Evolutionary conservation across 495 filamentous ascomycete genomes (phyloP).

Genomic region (Pseudomonodictys pantanalensis): DNA sequence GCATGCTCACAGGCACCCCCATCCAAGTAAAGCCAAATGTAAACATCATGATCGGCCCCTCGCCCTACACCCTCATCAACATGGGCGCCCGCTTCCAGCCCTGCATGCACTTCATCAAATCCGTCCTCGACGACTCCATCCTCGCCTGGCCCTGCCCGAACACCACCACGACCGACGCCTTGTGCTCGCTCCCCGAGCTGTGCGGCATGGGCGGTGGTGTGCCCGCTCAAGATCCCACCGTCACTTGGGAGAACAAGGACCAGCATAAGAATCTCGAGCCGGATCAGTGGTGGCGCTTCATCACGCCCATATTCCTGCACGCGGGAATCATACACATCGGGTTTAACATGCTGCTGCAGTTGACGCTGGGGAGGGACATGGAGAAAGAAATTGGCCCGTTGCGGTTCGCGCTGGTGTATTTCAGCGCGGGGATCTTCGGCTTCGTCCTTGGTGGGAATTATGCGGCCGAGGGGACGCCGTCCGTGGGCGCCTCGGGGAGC

Average conservation of each 20-base stretch:
- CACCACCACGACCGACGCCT: background rate
- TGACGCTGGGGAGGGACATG: conserved; percentile 85
- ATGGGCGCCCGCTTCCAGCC: conserved; percentile 92
- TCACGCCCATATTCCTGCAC: conserved; percentile 92
- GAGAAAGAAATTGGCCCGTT: conserved; percentile 81
- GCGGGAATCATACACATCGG: conserved; percentile 89
- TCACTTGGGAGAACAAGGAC: conserved; percentile 43
- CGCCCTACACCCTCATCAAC: conserved; percentile 83
- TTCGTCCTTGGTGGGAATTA: conserved; percentile 95
- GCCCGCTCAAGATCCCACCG: conserved; percentile 52
- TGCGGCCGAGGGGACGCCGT: conserved; percentile 72
- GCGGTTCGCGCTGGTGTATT: conserved; percentile 83
- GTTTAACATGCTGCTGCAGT: conserved; percentile 89
- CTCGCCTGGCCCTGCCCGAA: conserved; percentile 29
- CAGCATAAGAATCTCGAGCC: conserved; percentile 50
- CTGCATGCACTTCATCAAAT: conserved; percentile 87
- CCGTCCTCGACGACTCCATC: conserved; percentile 59
- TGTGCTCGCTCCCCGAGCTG: conserved; percentile 7
- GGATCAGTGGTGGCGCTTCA: conserved; percentile 96
- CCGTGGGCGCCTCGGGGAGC: conserved; percentile 81
- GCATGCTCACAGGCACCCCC: conserved; percentile 64
- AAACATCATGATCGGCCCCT: conserved; percentile 97
- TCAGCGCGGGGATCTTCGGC: conserved; percentile 89
- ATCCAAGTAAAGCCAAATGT: conserved; percentile 83
- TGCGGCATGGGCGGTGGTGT: conserved; percentile 64